Evolutionary conservation across 805 yeast species (phyloP).

Genomic region (Citeromyces nyonsensis): DNA sequence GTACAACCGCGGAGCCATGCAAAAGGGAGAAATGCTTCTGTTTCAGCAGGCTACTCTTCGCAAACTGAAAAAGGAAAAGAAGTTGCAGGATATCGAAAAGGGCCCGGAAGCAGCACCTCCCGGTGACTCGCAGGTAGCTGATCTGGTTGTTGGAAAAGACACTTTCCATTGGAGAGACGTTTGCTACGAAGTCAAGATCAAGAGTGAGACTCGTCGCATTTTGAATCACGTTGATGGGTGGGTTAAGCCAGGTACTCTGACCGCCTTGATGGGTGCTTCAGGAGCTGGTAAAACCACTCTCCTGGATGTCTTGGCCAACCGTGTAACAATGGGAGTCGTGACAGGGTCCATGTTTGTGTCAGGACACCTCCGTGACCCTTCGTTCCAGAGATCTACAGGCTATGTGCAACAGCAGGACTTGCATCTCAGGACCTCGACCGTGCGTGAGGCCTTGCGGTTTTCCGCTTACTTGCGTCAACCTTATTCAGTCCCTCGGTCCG

Average conservation of each 20-base stretch:
- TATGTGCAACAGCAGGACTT: slow-evolving; percentile 49
- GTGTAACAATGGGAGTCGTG: slow-evolving; percentile 38
- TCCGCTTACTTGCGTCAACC: slow-evolving; percentile 35
- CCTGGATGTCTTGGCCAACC: slow-evolving; percentile 33
- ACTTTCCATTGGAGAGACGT: slow-evolving; percentile 71
- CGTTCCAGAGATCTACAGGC: slow-evolving; percentile 40
- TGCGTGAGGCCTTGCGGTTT: slow-evolving; percentile 35
- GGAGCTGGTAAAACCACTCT: slow-evolving; percentile 50
- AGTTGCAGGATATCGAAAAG: slow-evolving; percentile 8
- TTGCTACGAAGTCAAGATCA: slow-evolving; percentile 52
- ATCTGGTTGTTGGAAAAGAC: slow-evolving; percentile 19
- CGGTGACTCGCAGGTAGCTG: slow-evolving; percentile 12
- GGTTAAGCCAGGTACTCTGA: slow-evolving; percentile 73
- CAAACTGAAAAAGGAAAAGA: slow-evolving; percentile 24
- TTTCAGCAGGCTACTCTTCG: slow-evolving; percentile 34
- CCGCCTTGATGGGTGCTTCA: slow-evolving; percentile 59
- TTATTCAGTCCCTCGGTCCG: slow-evolving; percentile 18
- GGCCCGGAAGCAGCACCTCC: slow-evolving; percentile 13
- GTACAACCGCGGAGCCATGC: slow-evolving; percentile 42
- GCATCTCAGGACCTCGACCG: slow-evolving; percentile 33
- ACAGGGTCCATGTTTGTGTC: slow-evolving; percentile 45
- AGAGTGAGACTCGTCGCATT: slow-evolving; percentile 42
- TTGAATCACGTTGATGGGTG: slow-evolving; percentile 60
- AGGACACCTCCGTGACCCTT: slow-evolving; percentile 27
- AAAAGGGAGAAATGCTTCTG: slow-evolving; percentile 56